These are phyloP conservation scores for Hirschfeldia incana DNA, from an alignment of 345 rosid species.

Conservation along the genomic window DNA sequence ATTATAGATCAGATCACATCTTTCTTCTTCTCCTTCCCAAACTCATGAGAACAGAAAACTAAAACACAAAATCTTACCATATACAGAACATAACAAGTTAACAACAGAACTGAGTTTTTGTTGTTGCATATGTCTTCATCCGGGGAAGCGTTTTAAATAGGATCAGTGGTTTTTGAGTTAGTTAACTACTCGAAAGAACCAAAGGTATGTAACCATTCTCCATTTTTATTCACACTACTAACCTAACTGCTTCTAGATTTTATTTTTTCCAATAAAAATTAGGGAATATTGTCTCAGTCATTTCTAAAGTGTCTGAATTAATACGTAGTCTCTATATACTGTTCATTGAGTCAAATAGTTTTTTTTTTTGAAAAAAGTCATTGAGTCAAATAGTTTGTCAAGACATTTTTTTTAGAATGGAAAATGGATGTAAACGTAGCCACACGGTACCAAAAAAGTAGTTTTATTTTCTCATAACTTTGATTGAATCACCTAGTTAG, in stretches of 20 bases:
- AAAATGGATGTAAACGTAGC: too few species aligned
- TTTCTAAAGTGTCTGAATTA: too few species aligned
- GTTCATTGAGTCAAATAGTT: too few species aligned
- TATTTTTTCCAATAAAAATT: not conserved
- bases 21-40: constrained; percentile 12
- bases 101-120: not conserved
- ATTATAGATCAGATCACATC: constrained; percentile 33
- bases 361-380: too few species aligned
- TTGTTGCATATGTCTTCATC: constrained; percentile 1
- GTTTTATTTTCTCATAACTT: too few species aligned
- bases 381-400: too few species aligned
- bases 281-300: not conserved
- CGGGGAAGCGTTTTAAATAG: constrained; percentile 2
- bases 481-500: too few species aligned
- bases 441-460: too few species aligned
- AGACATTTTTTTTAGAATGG: too few species aligned
- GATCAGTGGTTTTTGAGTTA: constrained; percentile 11
- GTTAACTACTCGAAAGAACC: not conserved
- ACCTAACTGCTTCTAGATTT: not conserved
- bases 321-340: not conserved
- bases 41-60: not conserved
- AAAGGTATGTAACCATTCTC: constrained; percentile 29
- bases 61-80: too few species aligned
- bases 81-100: not conserved
- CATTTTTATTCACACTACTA: not conserved